phyloP scores from a whole-genome alignment of 257 asterid genomes.

The Leptodermis oblonga region DNA sequence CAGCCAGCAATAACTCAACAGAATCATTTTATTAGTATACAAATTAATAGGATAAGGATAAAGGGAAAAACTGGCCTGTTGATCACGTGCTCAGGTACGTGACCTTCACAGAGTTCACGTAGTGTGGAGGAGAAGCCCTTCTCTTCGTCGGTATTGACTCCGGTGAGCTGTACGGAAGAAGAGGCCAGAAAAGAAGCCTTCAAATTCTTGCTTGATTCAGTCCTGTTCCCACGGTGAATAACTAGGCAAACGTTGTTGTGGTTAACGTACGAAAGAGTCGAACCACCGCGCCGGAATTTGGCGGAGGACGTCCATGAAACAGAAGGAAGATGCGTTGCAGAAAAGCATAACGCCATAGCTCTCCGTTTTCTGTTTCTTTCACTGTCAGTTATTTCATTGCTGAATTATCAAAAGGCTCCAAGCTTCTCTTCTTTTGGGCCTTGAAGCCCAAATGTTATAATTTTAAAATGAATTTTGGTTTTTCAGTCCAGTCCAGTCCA shows the following conservation, averaged over 20 bases:
- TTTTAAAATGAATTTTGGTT: too few relatives aligned
- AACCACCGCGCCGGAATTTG: not conserved
- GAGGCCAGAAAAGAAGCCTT: slow-evolving; percentile 36
- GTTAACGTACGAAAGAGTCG: not conserved
- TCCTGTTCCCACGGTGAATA: slow-evolving; percentile 11
- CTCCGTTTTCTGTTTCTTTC: not conserved
- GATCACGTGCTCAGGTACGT: slow-evolving; percentile 80
- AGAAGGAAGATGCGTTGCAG: slow-evolving; percentile 33
- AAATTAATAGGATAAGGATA: not conserved
- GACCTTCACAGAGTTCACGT: slow-evolving; percentile 61
- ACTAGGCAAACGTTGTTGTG: not conserved
- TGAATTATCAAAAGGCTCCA: too few relatives aligned
- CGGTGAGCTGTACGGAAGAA: slow-evolving; percentile 19
- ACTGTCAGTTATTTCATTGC: not conserved
- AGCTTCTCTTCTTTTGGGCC: too few relatives aligned
- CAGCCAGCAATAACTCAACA: not conserved
- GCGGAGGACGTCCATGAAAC: slow-evolving; percentile 31
- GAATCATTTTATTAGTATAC: not conserved
- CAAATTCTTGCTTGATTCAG: slow-evolving; percentile 7
- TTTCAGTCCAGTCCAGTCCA: too few relatives aligned
- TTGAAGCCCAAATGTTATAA: not conserved
- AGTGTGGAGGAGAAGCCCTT: slow-evolving; percentile 29
- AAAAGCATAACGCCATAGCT: slow-evolving; percentile 43
- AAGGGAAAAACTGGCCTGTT: slow-evolving; percentile 40
- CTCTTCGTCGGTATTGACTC: slow-evolving; percentile 19